Percentiles rank a stretch among this genome's conserved stretches.
phyloP scores from a whole-genome alignment of 257 asterid genomes.

The Solanum rostratum region DNA sequence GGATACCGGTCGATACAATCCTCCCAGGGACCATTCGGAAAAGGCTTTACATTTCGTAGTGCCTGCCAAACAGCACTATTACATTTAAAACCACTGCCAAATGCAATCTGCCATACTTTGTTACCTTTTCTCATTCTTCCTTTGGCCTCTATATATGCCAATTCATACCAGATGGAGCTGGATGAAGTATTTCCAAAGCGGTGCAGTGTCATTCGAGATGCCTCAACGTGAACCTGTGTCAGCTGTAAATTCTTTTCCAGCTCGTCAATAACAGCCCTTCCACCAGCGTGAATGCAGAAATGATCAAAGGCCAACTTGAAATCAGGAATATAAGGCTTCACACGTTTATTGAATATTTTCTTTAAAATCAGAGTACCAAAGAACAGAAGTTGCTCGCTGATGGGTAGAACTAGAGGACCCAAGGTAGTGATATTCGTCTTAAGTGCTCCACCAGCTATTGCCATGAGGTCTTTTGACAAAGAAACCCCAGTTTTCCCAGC shows the following conservation, averaged over 20 bases:
- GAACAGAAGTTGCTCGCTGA: constrained; percentile 69
- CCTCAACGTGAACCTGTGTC: constrained; percentile 53
- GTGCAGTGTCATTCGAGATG: constrained; percentile 77
- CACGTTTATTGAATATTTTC: constrained; percentile 42
- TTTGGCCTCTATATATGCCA: constrained; percentile 68
- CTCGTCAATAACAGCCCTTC: constrained; percentile 79
- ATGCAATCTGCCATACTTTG: constrained; percentile 76
- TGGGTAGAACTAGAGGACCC: constrained; percentile 70
- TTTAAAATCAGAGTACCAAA: constrained; percentile 44
- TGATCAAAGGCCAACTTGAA: constrained; percentile 77
- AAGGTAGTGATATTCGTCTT: constrained; percentile 64
- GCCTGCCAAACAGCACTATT: constrained; percentile 86
- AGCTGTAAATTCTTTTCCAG: constrained; percentile 71
- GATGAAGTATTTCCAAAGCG: constrained; percentile 79
- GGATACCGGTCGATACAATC: constrained; percentile 72
- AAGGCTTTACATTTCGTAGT: constrained; percentile 37
- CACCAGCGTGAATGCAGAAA: constrained; percentile 81
- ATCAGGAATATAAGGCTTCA: constrained; percentile 68
- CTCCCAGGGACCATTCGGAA: constrained; percentile 48
- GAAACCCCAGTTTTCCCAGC: constrained; percentile 58
- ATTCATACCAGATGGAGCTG: constrained; percentile 77
- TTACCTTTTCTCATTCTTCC: constrained; percentile 56
- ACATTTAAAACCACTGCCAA: constrained; percentile 73
- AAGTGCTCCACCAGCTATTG: constrained; percentile 69
- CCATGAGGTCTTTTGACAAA: constrained; percentile 74